Evolutionary conservation across 768 basidiomycete species (phyloP), one percentile per base, ranked within the genome.

Genomic region (Suillus tomentosus): DNA sequence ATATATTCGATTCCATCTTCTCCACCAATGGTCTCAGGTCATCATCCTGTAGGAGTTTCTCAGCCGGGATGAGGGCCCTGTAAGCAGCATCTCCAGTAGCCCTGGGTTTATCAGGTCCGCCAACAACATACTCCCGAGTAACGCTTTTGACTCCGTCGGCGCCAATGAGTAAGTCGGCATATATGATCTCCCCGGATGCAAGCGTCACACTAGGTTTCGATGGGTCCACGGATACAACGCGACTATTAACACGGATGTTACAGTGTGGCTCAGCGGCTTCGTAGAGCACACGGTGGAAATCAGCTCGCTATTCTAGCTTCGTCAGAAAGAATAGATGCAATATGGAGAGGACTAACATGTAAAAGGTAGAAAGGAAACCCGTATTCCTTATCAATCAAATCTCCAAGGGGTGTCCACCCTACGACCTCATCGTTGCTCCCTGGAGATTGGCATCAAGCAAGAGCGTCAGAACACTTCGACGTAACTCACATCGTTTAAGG

Each of bases 21-120:
- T 89, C 85, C 0, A 88, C 79, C 14, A 90, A 75, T 1, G 70
- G 62, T 63, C 72, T 78, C 37, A 90, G 77, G 5, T 85, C 84
- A 0, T 85, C 84, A 64, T 90, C 85, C 9, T 72, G 68, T 14
- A 85, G 62, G 70, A 89, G 76, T 1, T 76, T 54, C 53, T 70
- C 75, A 0, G 85, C 78, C 2, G 82, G 77, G 47, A 90, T 77
- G 37, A 82, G 75, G 5, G 85, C 84, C 60, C 89, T 81, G 70
- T 87, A 89, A 0, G 86, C 88, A 0, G 86, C 83, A 67, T 90
- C 87, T 0, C 88, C 89, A 0, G 89, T 89, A 7, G 85, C 78
- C 0, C 79, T 80, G 0, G 82, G 78, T 40, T 79, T 78, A 50
- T 81, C 78, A 0, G 74, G 75, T 0, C 79, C 81, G 0, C 85